phyloP scores from a whole-genome alignment of 176 grass and related monocot genomes.

The Pontederia paniculata region DNA sequence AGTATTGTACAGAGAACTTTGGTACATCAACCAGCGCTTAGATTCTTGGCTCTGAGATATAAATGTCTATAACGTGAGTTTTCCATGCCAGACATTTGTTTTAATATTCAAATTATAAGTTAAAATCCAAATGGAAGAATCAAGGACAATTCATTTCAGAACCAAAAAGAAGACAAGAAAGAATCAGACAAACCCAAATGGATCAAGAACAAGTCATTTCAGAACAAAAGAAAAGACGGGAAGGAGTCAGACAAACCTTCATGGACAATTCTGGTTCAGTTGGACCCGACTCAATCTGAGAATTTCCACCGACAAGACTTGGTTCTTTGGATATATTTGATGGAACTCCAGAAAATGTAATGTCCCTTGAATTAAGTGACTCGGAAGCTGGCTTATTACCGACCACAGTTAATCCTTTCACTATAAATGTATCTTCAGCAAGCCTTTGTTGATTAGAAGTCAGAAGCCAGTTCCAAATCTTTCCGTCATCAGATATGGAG shows the following conservation, averaged over 20 bases:
- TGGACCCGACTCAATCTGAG: conserved; percentile 17
- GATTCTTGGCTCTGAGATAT: too few species aligned
- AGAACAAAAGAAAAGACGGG: conserved; percentile 1
- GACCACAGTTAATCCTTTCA: conserved; percentile 31
- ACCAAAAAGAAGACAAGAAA: not conserved
- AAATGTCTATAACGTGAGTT: too few species aligned
- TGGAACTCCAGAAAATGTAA: conserved; percentile 27
- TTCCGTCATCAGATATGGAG: conserved; percentile 86
- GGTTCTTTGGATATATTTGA: conserved; percentile 51
- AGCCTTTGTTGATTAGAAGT: conserved; percentile 44
- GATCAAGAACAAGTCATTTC: conserved; percentile 1
- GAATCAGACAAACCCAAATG: conserved; percentile 41
- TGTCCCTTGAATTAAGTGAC: conserved; percentile 34
- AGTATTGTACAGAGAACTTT: too few species aligned
- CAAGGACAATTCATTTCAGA: conserved; percentile 1
- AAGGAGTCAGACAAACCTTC: conserved; percentile 40
- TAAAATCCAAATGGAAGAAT: not conserved
- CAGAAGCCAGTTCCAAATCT: conserved; percentile 88
- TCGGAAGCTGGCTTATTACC: conserved; percentile 24
- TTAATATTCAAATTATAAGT: too few species aligned
- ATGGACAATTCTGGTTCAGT: conserved; percentile 42
- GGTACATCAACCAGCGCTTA: too few species aligned
- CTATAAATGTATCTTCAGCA: conserved; percentile 32
- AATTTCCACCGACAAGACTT: conserved; percentile 37
- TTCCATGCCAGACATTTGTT: too few species aligned